These are phyloP conservation scores for Verticillium longisporum DNA, from an alignment of 2,329 filamentous ascomycete species.

Conservation along the genomic window DNA sequence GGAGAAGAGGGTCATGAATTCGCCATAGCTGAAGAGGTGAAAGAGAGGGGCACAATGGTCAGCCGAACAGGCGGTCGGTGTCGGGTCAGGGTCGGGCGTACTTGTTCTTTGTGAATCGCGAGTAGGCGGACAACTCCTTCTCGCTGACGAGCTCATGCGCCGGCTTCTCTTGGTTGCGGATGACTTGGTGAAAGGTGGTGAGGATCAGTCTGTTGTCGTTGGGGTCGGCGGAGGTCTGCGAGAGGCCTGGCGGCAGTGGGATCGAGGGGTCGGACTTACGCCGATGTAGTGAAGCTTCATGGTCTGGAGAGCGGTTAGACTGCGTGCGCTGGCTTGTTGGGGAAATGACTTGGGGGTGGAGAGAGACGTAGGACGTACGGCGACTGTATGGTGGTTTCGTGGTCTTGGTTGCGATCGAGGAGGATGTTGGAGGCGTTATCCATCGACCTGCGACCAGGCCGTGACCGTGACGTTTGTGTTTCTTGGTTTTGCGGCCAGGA, in stretches of 20 bases:
- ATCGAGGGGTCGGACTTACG: slow-evolving; percentile 40
- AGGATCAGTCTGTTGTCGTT: slow-evolving; percentile 1
- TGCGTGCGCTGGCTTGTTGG: background rate
- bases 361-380: background rate
- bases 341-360: background rate
- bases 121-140: slow-evolving; percentile 72
- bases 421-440: background rate
- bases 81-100: slow-evolving; percentile 28
- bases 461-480: background rate
- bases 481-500: too few relatives aligned
- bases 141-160: slow-evolving; percentile 70
- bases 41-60: slow-evolving; percentile 4
- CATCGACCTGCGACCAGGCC: background rate
- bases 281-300: slow-evolving; percentile 90
- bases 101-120: slow-evolving; percentile 70
- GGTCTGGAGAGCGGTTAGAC: slow-evolving; percentile 19
- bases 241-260: slow-evolving; percentile 2
- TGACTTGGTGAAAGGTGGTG: slow-evolving; percentile 46
- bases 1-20: slow-evolving; percentile 78
- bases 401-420: background rate
- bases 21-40: slow-evolving; percentile 26
- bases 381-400: background rate
- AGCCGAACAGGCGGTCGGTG: slow-evolving; percentile 7
- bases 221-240: slow-evolving; percentile 1
- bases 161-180: slow-evolving; percentile 73